Evolutionary conservation across 257 asterid species (phyloP), one percentile per base, ranked within the genome.

Genomic region (Scutellaria baicalensis): DNA sequence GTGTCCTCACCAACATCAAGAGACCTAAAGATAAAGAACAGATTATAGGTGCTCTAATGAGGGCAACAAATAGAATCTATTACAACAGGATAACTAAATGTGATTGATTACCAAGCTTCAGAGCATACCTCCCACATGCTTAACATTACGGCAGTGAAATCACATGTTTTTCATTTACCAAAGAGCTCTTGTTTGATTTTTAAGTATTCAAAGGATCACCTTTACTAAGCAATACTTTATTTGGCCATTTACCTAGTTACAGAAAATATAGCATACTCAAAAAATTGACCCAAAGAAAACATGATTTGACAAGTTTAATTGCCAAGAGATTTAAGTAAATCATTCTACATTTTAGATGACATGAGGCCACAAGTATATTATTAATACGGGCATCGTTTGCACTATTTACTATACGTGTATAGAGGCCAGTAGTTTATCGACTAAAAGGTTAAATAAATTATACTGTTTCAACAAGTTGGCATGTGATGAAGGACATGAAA

Each of bases 1-100:
- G 86, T 83, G 83, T 94, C 99, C 86, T 91, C 97, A 17, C 96
- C 88, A 49, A 94, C 99, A 70, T 89, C 93, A 81, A 91, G 90
- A 82, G 84, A 89, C 95, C 99, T 93, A 78, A 14, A 40, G 8
- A 57, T 10, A 68, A 63, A 59, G 73, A 79, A 78, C 62, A 51
- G 64, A 59, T 63, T 5, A 69, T 66, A 62, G 27, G 49, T 52
- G 75, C 47, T 57, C 71, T 60, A 36, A 10, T 11, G 52, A 40
- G 55, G 51, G 72, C 42, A 69, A 42, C 55, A 55, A 36, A 44
- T 18, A 42, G 31, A 59, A 17, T 39, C 56, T 16, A 60, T 10
- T 40, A 44, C 54, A 64, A 27, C 11, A 31, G 42, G 40, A 35
- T 9, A 45, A 45, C 12, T 31, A 31, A 31, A 13, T 45, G 60